Percentiles rank a stretch among this genome's conserved stretches.
Conservation (phyloP, 108 stramenopile genomes). For the Cylindrotheca closterium region DNA sequence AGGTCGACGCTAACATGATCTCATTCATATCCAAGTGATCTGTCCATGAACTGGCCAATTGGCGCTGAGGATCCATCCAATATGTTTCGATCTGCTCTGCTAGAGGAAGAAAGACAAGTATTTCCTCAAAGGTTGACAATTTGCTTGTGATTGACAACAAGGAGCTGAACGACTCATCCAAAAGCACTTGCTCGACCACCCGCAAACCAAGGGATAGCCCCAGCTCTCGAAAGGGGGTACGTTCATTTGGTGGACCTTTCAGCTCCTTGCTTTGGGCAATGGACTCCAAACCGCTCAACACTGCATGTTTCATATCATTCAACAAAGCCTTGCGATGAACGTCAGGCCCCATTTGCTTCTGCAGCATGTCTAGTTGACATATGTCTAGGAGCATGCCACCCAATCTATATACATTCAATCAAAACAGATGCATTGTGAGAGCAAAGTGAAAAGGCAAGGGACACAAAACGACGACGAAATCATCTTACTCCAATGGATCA, state of each 20-base stretch:
- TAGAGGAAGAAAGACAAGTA: too few relatives aligned
- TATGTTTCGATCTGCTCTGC: too few relatives aligned
- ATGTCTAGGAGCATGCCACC: background rate
- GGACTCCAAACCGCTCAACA: background rate
- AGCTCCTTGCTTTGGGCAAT: background rate
- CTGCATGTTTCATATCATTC: background rate
- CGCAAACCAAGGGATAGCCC: background rate
- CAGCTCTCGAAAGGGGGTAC: background rate
- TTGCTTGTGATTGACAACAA: too few relatives aligned
- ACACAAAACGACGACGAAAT: too few relatives aligned
- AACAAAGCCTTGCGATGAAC: background rate
- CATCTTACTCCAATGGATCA: background rate
- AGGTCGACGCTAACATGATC: background rate
- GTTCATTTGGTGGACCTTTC: background rate
- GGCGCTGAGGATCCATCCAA: background rate
- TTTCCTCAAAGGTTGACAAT: too few relatives aligned
- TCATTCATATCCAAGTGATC: background rate
- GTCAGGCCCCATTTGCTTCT: background rate
- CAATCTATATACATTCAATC: conserved; percentile 1
- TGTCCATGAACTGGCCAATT: background rate
- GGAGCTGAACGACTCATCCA: background rate
- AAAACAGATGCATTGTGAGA: too few relatives aligned
- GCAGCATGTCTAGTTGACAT: background rate
- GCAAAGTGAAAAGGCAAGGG: too few relatives aligned
- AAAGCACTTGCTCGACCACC: background rate